Evolutionary conservation across 495 filamentous ascomycete genomes (phyloP).

Genomic region (Penicillium flavigenum): DNA sequence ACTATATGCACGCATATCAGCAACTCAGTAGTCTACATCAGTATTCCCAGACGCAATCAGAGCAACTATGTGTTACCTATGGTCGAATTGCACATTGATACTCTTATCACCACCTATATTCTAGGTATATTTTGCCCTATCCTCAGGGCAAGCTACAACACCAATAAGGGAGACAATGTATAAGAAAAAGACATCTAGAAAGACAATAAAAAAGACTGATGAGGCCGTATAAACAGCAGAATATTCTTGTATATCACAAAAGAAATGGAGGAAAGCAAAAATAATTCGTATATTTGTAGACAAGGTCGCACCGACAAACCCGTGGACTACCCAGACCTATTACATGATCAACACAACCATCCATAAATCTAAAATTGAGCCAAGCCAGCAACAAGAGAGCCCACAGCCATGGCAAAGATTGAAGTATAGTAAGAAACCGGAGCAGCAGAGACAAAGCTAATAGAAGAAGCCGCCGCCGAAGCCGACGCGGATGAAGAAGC

Average conservation of each 20-base stretch:
- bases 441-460: conserved; percentile 2
- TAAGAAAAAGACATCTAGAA: no score
- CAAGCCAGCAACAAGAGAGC: conserved; percentile 1
- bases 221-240: no score
- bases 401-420: neutral
- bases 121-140: no score
- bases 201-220: no score
- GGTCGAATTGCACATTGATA: no score
- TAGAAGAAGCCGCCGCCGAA: conserved; percentile 5
- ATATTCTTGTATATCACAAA: neutral
- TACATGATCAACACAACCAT: neutral
- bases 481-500: conserved; percentile 2
- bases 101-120: no score
- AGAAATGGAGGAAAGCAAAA: neutral
- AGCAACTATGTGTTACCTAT: no score
- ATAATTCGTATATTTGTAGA: neutral
- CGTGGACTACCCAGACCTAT: neutral
- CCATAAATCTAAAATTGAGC: neutral
- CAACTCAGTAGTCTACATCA: no score
- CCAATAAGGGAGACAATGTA: no score
- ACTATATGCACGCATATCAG: no score
- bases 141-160: no score
- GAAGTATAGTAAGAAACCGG: conserved; percentile 6
- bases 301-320: neutral
- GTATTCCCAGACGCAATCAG: no score